phyloP scores from a whole-genome alignment of 2,329 filamentous ascomycete species.

The Chaetomium olivaceum region DNA sequence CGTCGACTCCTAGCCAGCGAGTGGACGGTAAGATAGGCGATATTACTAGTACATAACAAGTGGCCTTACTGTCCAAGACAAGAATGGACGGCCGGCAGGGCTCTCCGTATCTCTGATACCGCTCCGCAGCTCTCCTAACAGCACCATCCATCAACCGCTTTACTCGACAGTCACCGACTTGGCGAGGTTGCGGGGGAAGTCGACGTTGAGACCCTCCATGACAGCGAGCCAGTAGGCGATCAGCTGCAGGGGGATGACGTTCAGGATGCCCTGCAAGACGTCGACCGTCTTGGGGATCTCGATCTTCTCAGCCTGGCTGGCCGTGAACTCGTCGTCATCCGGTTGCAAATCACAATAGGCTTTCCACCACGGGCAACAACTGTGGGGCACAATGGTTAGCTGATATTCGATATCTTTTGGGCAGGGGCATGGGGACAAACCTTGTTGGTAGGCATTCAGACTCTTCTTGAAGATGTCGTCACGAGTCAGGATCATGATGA shows the following conservation, averaged over 20 bases:
- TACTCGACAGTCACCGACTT: slow-evolving; percentile 99
- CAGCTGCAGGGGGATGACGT: slow-evolving; percentile 95
- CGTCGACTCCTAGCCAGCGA: slow-evolving; percentile 20
- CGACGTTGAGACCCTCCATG: slow-evolving; percentile 92
- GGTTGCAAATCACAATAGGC: slow-evolving; percentile 99
- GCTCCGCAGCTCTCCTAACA: slow-evolving; percentile 4
- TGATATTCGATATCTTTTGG: neutral
- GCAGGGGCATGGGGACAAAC: slow-evolving; percentile 49
- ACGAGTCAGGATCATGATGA: slow-evolving; percentile 98
- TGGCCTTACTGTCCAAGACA: slow-evolving; percentile 9
- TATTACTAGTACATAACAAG: slow-evolving; percentile 27
- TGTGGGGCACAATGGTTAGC: slow-evolving; percentile 41
- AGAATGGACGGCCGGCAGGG: neutral
- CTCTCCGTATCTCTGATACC: neutral
- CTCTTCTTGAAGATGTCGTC: slow-evolving; percentile 98
- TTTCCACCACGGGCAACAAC: slow-evolving; percentile 95
- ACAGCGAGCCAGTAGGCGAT: slow-evolving; percentile 99
- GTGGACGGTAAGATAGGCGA: slow-evolving; percentile 18
- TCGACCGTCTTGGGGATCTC: slow-evolving; percentile 96
- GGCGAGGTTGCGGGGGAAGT: slow-evolving; percentile 97
- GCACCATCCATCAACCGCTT: slow-evolving; percentile 33
- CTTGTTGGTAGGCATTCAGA: slow-evolving; percentile 98
- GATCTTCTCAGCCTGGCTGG: slow-evolving; percentile 90
- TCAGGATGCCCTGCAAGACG: slow-evolving; percentile 91
- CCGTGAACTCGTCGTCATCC: slow-evolving; percentile 82